Conservation (phyloP, 208 protist genomes). For the Wallacemonas sp. region DNA sequence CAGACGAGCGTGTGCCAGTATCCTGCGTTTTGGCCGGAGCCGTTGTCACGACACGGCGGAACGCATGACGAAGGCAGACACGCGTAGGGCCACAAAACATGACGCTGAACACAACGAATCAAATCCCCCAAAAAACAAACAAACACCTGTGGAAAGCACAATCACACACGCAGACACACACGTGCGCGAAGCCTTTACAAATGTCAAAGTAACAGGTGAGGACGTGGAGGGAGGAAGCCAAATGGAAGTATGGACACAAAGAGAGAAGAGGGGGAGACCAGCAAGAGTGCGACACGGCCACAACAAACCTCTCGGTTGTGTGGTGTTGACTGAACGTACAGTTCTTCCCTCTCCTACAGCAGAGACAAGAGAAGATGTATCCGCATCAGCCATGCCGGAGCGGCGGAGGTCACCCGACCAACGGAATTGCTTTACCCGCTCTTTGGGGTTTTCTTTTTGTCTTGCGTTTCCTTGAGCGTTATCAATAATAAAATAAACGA, state of each 20-base stretch:
- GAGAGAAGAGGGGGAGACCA: not conserved
- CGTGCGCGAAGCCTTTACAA: too few relatives aligned
- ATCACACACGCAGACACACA: constrained; percentile 11
- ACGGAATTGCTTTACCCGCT: too few relatives aligned
- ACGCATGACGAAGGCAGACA: constrained; percentile 12
- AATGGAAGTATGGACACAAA: constrained; percentile 5
- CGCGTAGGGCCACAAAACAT: not conserved
- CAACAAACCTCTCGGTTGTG: constrained; percentile 2
- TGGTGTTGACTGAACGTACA: too few relatives aligned
- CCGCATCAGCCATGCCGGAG: too few relatives aligned
- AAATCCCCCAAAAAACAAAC: not conserved
- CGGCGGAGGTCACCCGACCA: too few relatives aligned
- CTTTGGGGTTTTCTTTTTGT: too few relatives aligned
- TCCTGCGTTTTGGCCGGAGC: too few relatives aligned
- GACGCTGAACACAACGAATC: too few relatives aligned
- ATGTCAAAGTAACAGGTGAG: constrained; percentile 1
- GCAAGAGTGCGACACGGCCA: not conserved
- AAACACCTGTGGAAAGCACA: not conserved
- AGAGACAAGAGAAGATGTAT: too few relatives aligned
- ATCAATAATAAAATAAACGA: constrained; percentile 13
- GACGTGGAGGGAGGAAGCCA: not conserved
- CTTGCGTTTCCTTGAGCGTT: too few relatives aligned
- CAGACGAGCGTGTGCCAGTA: too few relatives aligned
- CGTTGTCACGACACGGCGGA: not conserved
- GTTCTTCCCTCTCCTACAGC: too few relatives aligned